A percentile compares a stretch with the other conserved stretches of the same genome.
Evolutionary conservation across 192 early-diverging fungal species (phyloP).

Genomic region (Entomortierella beljakovae): DNA sequence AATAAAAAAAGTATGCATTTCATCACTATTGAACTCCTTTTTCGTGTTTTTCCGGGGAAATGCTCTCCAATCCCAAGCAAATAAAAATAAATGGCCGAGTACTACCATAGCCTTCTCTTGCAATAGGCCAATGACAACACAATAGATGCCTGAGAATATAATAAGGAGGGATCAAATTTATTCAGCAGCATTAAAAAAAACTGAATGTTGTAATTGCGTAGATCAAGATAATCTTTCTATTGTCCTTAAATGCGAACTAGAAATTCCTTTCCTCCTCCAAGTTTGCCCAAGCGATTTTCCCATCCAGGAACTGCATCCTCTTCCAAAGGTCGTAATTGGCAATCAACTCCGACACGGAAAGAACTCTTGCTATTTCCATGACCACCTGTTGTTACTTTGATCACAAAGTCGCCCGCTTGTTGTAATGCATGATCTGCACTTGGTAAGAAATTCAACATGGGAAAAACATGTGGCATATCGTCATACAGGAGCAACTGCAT

Average conservation of each 20-base stretch:
- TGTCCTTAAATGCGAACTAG: constrained; percentile 2
- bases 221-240: background rate
- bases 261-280: constrained; percentile 31
- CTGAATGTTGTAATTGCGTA: no score
- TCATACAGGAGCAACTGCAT: constrained; percentile 60
- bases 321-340: constrained; percentile 23
- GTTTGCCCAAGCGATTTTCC: constrained; percentile 35
- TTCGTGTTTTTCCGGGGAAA: no score
- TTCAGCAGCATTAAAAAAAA: no score
- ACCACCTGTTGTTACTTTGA: constrained; percentile 11
- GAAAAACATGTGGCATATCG: constrained; percentile 67
- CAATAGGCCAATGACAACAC: no score
- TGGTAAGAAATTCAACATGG: constrained; percentile 38
- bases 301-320: constrained; percentile 29
- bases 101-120: no score
- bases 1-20: no score
- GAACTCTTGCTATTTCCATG: constrained; percentile 9
- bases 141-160: no score
- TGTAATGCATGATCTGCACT: constrained; percentile 22
- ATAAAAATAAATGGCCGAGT: no score
- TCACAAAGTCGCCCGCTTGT: constrained; percentile 33
- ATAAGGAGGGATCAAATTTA: no score
- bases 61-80: no score
- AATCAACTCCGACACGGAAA: constrained; percentile 20
- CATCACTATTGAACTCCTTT: no score